Percentiles rank a stretch among this genome's conserved stretches.
Conservation (phyloP, 805 yeast genomes). For the Metschnikowia anglica region DNA sequence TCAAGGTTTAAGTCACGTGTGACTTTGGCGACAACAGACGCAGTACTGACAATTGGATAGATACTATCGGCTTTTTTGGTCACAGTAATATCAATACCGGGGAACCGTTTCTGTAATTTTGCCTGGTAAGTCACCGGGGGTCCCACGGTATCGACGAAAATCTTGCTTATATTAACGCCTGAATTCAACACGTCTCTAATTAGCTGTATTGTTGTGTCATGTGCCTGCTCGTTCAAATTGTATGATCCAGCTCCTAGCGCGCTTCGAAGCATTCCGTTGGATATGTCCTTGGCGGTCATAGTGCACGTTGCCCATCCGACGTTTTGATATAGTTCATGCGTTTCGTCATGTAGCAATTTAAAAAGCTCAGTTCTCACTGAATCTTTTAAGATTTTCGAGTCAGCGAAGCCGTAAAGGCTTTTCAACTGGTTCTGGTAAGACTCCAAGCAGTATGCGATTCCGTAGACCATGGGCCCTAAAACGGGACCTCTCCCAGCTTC, state of each 20-base stretch:
- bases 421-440: slow-evolving; percentile 50
- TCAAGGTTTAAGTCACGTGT: slow-evolving; percentile 73
- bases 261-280: slow-evolving; percentile 79
- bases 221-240: slow-evolving; percentile 94
- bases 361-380: slow-evolving; percentile 63
- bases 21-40: slow-evolving; percentile 94
- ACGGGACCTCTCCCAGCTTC: slow-evolving; percentile 99
- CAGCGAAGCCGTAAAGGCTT: slow-evolving; percentile 76
- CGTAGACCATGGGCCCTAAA: slow-evolving; percentile 96
- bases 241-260: slow-evolving; percentile 50
- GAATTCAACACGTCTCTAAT: slow-evolving; percentile 61
- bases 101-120: slow-evolving; percentile 69
- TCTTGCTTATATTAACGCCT: slow-evolving; percentile 65
- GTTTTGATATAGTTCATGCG: slow-evolving; percentile 46
- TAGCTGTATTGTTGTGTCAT: slow-evolving; percentile 83
- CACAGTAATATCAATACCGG: slow-evolving; percentile 70
- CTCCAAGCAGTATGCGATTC: slow-evolving; percentile 72
- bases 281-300: slow-evolving; percentile 84
- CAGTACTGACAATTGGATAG: slow-evolving; percentile 90
- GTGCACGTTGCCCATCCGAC: slow-evolving; percentile 88
- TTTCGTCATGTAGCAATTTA: slow-evolving; percentile 50
- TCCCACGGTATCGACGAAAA: slow-evolving; percentile 95
- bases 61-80: slow-evolving; percentile 93
- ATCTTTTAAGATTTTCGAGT: slow-evolving; percentile 84
- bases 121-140: slow-evolving; percentile 84